A percentile compares a stretch with the other conserved stretches of the same genome.
phyloP scores from a whole-genome alignment of 108 stramenopile species.

The Phaeodactylum tricornutum region DNA sequence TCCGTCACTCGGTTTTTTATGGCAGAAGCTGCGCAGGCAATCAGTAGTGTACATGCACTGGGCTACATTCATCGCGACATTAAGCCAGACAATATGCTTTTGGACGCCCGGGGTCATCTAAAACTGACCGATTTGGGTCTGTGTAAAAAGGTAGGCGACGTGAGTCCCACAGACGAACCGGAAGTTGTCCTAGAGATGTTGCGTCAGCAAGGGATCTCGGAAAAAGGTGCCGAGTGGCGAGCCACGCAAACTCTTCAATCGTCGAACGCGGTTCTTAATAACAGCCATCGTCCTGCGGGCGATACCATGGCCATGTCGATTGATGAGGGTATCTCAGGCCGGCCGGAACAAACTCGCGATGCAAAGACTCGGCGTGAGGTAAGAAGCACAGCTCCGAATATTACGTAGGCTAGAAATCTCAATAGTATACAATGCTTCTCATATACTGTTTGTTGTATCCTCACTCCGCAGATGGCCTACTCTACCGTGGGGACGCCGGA shows the following conservation, averaged over 20 bases:
- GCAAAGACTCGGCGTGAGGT: conserved; percentile 76
- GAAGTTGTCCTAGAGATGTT: conserved; percentile 72
- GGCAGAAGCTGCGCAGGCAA: conserved; percentile 97
- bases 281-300: conserved; percentile 45
- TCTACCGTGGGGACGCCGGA: conserved; percentile 99
- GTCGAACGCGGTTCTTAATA: too few relatives aligned
- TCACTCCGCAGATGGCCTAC: conserved; percentile 69
- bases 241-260: too few relatives aligned
- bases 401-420: too few relatives aligned
- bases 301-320: conserved; percentile 82
- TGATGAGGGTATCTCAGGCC: conserved; percentile 38
- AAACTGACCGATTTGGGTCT: conserved; percentile 99
- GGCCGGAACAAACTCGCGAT: conserved; percentile 19
- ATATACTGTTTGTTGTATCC: too few relatives aligned
- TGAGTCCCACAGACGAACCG: conserved; percentile 74
- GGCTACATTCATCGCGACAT: conserved; percentile 99
- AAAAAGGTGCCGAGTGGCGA: too few relatives aligned
- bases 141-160: conserved; percentile 95
- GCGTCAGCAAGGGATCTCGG: conserved; percentile 36
- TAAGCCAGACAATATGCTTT: conserved; percentile 96
- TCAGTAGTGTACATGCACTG: conserved; percentile 86
- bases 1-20: conserved; percentile 91
- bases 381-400: too few relatives aligned
- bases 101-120: conserved; percentile 96
- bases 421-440: too few relatives aligned